These are phyloP conservation scores for Metschnikowia santaceciliae DNA, from an alignment of 805 yeast genomes.

Conservation along the genomic window DNA sequence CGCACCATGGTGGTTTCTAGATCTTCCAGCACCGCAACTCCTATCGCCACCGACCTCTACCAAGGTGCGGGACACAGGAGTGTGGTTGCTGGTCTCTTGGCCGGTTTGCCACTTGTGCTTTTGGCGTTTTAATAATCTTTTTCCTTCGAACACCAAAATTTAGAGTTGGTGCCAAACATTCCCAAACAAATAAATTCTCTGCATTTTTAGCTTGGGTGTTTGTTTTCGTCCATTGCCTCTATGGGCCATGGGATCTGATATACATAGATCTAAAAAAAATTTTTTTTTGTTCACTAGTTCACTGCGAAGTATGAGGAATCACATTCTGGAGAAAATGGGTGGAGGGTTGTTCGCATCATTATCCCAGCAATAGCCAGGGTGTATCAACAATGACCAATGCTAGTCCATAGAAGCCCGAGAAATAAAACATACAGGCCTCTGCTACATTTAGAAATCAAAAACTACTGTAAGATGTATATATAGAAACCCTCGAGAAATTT, in stretches of 20 bases:
- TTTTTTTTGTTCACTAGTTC: not conserved
- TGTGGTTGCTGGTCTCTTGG: not conserved
- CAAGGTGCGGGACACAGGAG: not conserved
- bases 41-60: not conserved
- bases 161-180: not conserved
- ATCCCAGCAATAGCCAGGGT: too few species aligned
- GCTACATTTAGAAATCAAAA: too few species aligned
- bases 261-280: not conserved
- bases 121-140: not conserved
- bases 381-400: too few species aligned
- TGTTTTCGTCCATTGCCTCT: not conserved
- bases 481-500: too few species aligned
- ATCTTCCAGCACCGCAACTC: not conserved
- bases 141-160: not conserved
- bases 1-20: too few species aligned
- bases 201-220: not conserved
- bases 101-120: not conserved
- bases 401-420: too few species aligned
- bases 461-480: too few species aligned
- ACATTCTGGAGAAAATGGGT: too few species aligned
- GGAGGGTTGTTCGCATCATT: too few species aligned
- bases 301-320: too few species aligned
- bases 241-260: not conserved
- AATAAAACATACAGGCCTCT: too few species aligned
- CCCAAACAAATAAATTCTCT: not conserved